These are phyloP conservation scores for Aspergillus nanangensis DNA, from an alignment of 495 filamentous ascomycete species.

Conservation along the genomic window DNA sequence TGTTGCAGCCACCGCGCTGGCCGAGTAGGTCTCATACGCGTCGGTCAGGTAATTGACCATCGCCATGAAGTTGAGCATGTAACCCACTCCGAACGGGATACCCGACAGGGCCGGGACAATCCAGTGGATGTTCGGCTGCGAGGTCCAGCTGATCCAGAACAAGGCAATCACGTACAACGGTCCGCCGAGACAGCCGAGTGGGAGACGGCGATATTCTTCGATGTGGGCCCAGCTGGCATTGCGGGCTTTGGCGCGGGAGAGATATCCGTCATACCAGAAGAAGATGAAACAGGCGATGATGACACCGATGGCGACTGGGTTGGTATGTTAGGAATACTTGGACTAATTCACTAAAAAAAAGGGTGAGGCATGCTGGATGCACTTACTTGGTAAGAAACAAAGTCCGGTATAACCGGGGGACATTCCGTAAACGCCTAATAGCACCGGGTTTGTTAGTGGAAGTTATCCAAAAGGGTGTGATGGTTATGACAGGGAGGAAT, in stretches of 20 bases:
- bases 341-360: not conserved
- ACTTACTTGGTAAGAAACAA: no score
- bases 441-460: no score
- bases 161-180: constrained; percentile 16
- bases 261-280: constrained; percentile 35
- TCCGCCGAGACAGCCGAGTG: constrained; percentile 18
- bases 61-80: constrained; percentile 28
- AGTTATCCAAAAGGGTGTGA: no score
- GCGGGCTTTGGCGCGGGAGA: constrained; percentile 30
- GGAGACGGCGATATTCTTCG: constrained; percentile 39
- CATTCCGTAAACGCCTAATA: no score
- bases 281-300: constrained; percentile 19
- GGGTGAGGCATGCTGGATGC: no score
- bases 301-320: constrained; percentile 13
- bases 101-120: constrained; percentile 19
- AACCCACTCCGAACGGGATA: constrained; percentile 19
- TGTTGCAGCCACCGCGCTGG: constrained; percentile 22
- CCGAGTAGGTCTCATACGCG: constrained; percentile 26
- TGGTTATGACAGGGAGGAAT: no score
- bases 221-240: constrained; percentile 30
- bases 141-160: constrained; percentile 22
- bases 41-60: constrained; percentile 33
- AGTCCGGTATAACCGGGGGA: no score
- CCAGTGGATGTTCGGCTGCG: constrained; percentile 17
- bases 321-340: not conserved